These are phyloP conservation scores for Quercus phellos DNA, from an alignment of 331 rosid species.

Conservation along the genomic window DNA sequence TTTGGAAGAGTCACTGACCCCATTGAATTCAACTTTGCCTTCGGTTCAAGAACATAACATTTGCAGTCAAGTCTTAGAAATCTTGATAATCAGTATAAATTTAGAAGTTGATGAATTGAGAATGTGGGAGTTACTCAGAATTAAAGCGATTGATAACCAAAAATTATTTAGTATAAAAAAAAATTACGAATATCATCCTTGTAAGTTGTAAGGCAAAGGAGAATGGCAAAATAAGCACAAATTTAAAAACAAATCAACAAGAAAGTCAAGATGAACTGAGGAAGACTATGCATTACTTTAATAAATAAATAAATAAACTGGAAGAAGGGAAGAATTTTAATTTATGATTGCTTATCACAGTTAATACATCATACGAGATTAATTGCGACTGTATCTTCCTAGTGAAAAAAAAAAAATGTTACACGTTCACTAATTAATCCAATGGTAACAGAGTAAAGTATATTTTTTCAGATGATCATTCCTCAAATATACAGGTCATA, in stretches of 20 bases:
- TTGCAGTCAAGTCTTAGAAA: slow-evolving; percentile 6
- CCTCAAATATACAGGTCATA: not conserved
- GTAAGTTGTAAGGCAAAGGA: not conserved
- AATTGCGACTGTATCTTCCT: not conserved
- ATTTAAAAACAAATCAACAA: not conserved
- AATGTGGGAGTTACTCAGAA: not conserved
- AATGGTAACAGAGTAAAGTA: not conserved
- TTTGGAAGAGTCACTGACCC: not conserved
- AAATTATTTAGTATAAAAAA: too few relatives aligned
- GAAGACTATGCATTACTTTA: not conserved
- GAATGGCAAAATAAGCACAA: not conserved
- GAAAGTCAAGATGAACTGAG: not conserved
- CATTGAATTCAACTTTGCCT: slow-evolving; percentile 21
- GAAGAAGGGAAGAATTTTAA: not conserved
- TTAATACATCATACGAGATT: not conserved
- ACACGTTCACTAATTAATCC: not conserved
- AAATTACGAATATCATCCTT: not conserved
- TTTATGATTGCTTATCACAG: not conserved
- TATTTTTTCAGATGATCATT: not conserved
- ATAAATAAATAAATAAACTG: not conserved
- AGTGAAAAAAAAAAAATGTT: not conserved
- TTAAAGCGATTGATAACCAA: not conserved
- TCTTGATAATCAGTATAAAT: not conserved
- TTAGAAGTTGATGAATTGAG: not conserved
- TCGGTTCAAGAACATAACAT: not conserved